phyloP scores from a whole-genome alignment of 352 stramenopile species.

The Pythium pyrilobum region DNA sequence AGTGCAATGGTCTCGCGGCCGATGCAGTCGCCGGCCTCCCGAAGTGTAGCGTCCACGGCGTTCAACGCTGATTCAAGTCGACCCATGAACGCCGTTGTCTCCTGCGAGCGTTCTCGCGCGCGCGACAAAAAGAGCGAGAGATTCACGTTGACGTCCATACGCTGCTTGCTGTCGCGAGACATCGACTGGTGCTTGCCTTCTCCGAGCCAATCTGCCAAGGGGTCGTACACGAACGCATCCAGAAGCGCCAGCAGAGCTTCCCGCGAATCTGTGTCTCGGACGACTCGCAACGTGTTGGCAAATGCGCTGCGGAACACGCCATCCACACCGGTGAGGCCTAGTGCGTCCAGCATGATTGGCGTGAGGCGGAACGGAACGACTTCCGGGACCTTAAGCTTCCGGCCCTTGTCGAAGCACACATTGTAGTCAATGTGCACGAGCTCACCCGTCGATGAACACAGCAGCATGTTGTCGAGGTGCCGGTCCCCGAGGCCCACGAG shows the following conservation, averaged over 20 bases:
- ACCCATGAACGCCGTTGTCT: constrained; percentile 43
- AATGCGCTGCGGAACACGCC: constrained; percentile 68
- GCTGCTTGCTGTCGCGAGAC: constrained; percentile 33
- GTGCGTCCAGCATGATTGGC: constrained; percentile 63
- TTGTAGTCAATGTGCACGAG: constrained; percentile 93
- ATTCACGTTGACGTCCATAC: constrained; percentile 81
- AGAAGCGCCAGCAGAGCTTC: constrained; percentile 71
- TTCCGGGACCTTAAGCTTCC: constrained; percentile 84
- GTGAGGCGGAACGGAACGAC: constrained; percentile 90
- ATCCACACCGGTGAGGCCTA: constrained; percentile 74
- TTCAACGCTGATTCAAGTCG: constrained; percentile 23
- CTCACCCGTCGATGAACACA: constrained; percentile 72
- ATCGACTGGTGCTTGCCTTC: constrained; percentile 8
- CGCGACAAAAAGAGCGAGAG: constrained; percentile 81
- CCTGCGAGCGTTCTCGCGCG: constrained; percentile 66
- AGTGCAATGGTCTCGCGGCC: background rate
- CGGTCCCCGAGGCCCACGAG: constrained; percentile 88
- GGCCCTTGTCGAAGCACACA: constrained; percentile 89
- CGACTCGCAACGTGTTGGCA: constrained; percentile 65
- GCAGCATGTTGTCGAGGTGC: constrained; percentile 90
- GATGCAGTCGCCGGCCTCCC: background rate
- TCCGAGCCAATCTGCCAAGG: constrained; percentile 66
- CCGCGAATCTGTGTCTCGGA: constrained; percentile 52
- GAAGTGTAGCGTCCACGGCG: background rate
- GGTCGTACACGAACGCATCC: constrained; percentile 86